Evolutionary conservation across 352 stramenopile genomes (phyloP).

Genomic region (Blastocystis sp.): DNA sequence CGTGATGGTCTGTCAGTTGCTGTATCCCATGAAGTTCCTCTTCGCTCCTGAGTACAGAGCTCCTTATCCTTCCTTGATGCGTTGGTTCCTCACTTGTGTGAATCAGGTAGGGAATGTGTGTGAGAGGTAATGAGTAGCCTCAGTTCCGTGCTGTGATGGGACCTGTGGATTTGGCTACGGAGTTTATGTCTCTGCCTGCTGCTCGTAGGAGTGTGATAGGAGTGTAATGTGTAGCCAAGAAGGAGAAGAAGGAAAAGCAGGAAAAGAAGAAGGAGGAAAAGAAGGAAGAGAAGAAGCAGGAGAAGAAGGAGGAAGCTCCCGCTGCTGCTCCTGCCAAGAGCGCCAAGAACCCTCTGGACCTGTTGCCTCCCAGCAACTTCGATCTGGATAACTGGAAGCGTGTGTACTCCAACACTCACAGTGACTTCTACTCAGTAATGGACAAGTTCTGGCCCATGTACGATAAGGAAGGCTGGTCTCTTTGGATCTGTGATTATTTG

Average conservation of each 20-base stretch:
- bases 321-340: constrained; percentile 67
- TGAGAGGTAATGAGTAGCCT: constrained; percentile 56
- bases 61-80: constrained; percentile 76
- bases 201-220: neutral
- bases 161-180: constrained; percentile 76
- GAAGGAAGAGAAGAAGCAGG: neutral
- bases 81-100: constrained; percentile 85
- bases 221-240: constrained; percentile 37
- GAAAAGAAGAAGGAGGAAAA: neutral
- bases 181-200: constrained; percentile 65
- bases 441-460: constrained; percentile 81
- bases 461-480: constrained; percentile 78
- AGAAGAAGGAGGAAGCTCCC: constrained; percentile 50
- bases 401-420: constrained; percentile 78
- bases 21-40: constrained; percentile 88
- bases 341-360: constrained; percentile 76
- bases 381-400: constrained; percentile 82
- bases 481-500: constrained; percentile 84
- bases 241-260: constrained; percentile 60
- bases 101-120: constrained; percentile 69
- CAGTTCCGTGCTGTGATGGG: constrained; percentile 83
- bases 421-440: constrained; percentile 75
- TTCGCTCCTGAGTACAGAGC: constrained; percentile 79
- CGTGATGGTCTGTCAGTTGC: constrained; percentile 73
- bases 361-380: constrained; percentile 77